A percentile compares a stretch with the other conserved stretches of the same genome.
Conservation (phyloP, 352 stramenopile species). For the Pythium volutum region DNA sequence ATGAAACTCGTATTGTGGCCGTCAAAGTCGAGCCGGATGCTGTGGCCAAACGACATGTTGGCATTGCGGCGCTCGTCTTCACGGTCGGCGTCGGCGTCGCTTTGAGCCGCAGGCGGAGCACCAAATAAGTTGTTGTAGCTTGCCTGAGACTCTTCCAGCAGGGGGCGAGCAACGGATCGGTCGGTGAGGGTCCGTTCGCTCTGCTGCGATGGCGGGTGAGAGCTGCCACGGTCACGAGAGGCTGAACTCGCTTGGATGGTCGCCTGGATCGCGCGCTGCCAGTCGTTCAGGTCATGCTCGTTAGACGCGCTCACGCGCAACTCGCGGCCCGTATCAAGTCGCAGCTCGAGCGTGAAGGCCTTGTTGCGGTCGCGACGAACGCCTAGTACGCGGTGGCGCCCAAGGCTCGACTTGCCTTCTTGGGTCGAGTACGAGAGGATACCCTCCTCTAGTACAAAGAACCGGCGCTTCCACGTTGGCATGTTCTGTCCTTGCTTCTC, state of each 20-base stretch:
- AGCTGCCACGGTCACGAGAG: neutral
- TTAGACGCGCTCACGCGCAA: conserved; percentile 61
- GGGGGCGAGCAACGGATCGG: neutral
- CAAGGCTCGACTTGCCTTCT: conserved; percentile 45
- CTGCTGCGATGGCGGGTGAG: neutral
- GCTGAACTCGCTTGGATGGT: conserved; percentile 28
- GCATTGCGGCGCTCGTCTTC: conserved; percentile 24
- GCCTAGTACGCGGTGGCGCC: conserved; percentile 50
- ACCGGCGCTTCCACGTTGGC: conserved; percentile 69
- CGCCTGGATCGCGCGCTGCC: conserved; percentile 56
- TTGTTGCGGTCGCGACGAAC: conserved; percentile 52
- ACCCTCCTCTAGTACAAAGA: conserved; percentile 64
- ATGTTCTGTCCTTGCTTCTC: conserved; percentile 71
- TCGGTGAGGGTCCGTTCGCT: neutral
- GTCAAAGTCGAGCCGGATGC: conserved; percentile 63
- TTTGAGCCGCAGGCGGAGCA: neutral
- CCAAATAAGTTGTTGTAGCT: conserved; percentile 24
- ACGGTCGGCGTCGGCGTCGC: conserved; percentile 18
- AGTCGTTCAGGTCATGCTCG: conserved; percentile 67
- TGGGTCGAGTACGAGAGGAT: conserved; percentile 62
- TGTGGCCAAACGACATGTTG: conserved; percentile 49
- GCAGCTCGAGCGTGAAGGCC: conserved; percentile 57
- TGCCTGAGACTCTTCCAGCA: conserved; percentile 1
- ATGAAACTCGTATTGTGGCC: conserved; percentile 65
- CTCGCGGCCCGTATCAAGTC: conserved; percentile 60